Percentiles rank a stretch among this genome's conserved stretches.
Conservation (phyloP, 192 early-diverging fungal genomes). For the Linnemannia exigua region DNA sequence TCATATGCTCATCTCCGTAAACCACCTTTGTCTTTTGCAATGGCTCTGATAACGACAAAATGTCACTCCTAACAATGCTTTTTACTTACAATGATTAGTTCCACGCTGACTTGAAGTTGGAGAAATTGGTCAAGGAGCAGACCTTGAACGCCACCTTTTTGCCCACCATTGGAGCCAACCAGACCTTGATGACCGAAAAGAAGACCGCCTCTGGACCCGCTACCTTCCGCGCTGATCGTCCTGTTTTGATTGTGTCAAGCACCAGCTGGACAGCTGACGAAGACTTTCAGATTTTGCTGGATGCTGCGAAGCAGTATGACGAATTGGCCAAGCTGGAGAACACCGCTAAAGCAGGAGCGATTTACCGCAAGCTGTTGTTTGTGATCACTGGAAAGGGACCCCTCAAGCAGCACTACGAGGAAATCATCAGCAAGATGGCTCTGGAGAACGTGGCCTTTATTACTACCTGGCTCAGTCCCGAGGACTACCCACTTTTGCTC, state of each 20-base stretch:
- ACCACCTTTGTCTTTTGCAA: background rate
- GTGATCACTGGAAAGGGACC: slow-evolving; percentile 97
- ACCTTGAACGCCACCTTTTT: slow-evolving; percentile 56
- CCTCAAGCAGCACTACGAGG: slow-evolving; percentile 76
- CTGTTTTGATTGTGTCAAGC: slow-evolving; percentile 86
- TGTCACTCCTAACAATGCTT: background rate
- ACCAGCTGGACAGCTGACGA: slow-evolving; percentile 98
- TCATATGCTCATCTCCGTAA: too few species aligned
- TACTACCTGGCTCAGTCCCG: slow-evolving; percentile 85
- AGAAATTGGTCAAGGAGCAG: slow-evolving; percentile 59
- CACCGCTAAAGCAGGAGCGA: slow-evolving; percentile 12
- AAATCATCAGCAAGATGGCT: slow-evolving; percentile 67
- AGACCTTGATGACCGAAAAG: slow-evolving; percentile 64
- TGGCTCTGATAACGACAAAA: too few species aligned
- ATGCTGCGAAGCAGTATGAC: slow-evolving; percentile 75
- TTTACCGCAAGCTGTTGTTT: slow-evolving; percentile 75
- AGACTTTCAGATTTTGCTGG: slow-evolving; percentile 88
- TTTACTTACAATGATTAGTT: slow-evolving; percentile 42
- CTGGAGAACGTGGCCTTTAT: slow-evolving; percentile 72
- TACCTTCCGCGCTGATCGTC: slow-evolving; percentile 69
- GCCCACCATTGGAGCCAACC: slow-evolving; percentile 32
- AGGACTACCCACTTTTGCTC: slow-evolving; percentile 90
- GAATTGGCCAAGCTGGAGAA: slow-evolving; percentile 27
- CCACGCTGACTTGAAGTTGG: slow-evolving; percentile 56
- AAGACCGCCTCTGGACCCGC: slow-evolving; percentile 22